Conservation (phyloP, 768 basidiomycete genomes). For the Rhodotorula sphaerocarpa region DNA sequence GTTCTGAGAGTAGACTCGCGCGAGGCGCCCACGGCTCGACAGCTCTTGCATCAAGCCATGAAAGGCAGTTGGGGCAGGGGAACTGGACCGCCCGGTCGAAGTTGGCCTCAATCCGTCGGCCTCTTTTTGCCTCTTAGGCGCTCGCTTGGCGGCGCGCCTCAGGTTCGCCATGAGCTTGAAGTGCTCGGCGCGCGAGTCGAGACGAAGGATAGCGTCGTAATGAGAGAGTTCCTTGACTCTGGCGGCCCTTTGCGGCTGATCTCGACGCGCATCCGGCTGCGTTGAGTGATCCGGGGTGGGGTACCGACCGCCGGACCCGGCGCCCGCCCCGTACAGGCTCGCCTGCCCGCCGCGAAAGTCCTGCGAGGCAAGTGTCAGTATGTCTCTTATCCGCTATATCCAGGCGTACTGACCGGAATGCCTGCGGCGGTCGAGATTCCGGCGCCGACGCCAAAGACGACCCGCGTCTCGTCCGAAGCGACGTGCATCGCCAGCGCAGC, state of each 20-base stretch:
- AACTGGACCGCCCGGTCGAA: constrained; percentile 52
- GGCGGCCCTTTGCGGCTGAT: constrained; percentile 67
- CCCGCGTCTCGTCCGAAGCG: constrained; percentile 30
- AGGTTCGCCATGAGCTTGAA: constrained; percentile 8
- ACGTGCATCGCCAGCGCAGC: neutral
- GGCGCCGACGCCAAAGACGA: constrained; percentile 86
- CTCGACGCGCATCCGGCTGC: constrained; percentile 85
- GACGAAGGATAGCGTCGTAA: constrained; percentile 3
- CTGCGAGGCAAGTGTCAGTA: constrained; percentile 45
- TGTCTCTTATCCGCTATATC: too few relatives aligned
- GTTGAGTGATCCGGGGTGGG: constrained; percentile 56
- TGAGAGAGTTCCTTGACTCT: constrained; percentile 10
- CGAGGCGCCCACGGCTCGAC: constrained; percentile 68
- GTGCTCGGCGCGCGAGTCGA: constrained; percentile 4
- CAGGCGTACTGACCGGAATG: constrained; percentile 74
- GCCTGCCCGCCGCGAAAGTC: constrained; percentile 92
- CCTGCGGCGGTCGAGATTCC: constrained; percentile 94
- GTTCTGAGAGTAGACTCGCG: constrained; percentile 92
- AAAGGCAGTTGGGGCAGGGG: constrained; percentile 74
- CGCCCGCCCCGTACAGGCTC: constrained; percentile 49
- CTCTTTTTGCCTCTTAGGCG: neutral
- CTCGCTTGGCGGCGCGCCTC: neutral
- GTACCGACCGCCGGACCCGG: constrained; percentile 66
- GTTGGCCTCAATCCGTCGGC: too few relatives aligned
- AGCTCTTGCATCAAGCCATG: constrained; percentile 51